These are phyloP conservation scores for Colletotrichum sp. DNA, from an alignment of 2,329 filamentous ascomycete species.

Conservation along the genomic window DNA sequence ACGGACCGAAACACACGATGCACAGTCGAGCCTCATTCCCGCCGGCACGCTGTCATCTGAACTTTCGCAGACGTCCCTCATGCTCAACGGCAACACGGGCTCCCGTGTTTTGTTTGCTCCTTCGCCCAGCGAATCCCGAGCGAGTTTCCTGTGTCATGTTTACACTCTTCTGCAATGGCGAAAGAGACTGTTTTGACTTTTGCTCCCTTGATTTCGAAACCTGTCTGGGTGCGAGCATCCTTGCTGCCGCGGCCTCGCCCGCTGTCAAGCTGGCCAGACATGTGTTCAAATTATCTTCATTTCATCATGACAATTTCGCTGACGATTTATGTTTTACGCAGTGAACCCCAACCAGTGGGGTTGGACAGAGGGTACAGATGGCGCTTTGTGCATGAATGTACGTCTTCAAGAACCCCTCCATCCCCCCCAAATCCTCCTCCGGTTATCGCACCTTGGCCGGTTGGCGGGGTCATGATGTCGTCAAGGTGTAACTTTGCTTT, in stretches of 20 bases:
- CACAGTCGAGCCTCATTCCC: neutral
- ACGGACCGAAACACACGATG: conserved; percentile 9
- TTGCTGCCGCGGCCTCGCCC: neutral
- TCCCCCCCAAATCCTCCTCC: neutral
- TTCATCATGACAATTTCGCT: neutral
- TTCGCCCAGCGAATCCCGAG: neutral
- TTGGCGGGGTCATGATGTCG: conserved; percentile 1
- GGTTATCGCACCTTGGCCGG: neutral
- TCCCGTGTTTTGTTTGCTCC: neutral
- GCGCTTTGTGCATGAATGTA: conserved; percentile 58
- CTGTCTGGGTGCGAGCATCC: neutral
- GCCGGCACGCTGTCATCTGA: neutral
- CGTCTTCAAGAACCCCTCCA: conserved; percentile 29
- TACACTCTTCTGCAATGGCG: neutral
- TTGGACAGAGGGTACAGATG: conserved; percentile 39
- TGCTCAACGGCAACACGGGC: neutral
- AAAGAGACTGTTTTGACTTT: neutral
- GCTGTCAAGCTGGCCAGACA: neutral
- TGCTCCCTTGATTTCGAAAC: conserved; percentile 17
- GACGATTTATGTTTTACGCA: conserved; percentile 27
- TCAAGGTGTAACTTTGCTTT: neutral
- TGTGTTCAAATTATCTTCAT: neutral
- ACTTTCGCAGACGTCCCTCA: neutral
- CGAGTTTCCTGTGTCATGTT: neutral
- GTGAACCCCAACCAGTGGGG: conserved; percentile 65